phyloP scores from a whole-genome alignment of 23 red algal genomes.

The Gracilaria domingensis region DNA sequence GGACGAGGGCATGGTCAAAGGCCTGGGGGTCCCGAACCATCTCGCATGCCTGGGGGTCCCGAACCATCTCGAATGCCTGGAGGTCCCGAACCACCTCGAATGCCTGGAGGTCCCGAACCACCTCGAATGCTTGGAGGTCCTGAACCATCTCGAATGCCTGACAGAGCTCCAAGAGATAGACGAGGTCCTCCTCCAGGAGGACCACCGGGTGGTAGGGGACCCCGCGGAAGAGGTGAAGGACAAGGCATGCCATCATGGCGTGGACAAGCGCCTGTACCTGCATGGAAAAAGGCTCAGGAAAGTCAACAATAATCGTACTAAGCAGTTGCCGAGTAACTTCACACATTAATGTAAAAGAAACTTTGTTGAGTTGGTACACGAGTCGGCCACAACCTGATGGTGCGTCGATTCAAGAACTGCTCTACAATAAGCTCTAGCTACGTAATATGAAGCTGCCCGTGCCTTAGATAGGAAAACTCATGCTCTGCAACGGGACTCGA shows the following conservation, averaged over 20 bases:
- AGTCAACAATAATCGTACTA: neutral
- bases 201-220: conserved; percentile 30
- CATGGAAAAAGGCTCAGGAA: conserved; percentile 61
- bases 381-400: neutral
- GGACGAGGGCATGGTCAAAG: conserved; percentile 1
- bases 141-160: neutral
- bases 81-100: neutral
- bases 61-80: neutral
- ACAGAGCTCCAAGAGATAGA: conserved; percentile 10
- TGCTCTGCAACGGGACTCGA: conserved; percentile 52
- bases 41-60: conserved; percentile 9
- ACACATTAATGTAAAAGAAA: neutral
- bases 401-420: neutral
- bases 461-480: conserved; percentile 60
- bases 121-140: neutral
- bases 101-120: no score
- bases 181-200: conserved; percentile 20
- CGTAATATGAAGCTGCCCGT: conserved; percentile 63
- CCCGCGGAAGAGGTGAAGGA: neutral
- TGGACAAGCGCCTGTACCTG: conserved; percentile 61
- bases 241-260: conserved; percentile 51
- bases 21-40: neutral
- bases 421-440: conserved; percentile 24
- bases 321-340: neutral
- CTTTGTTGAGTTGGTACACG: neutral